phyloP scores from a whole-genome alignment of 768 basidiomycete species.

The Tubosaeta sp. region DNA sequence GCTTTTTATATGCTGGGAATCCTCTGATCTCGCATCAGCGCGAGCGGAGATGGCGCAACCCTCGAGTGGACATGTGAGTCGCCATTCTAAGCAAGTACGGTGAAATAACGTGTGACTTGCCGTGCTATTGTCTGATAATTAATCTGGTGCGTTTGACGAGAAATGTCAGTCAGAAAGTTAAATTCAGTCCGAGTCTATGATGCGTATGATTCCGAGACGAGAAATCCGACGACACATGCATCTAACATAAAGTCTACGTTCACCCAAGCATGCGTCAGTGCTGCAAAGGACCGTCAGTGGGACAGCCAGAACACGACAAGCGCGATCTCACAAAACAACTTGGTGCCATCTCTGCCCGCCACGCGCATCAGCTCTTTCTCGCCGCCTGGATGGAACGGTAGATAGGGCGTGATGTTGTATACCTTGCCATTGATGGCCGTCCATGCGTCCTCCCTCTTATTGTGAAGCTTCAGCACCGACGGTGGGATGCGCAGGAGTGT shows the following conservation, averaged over 20 bases:
- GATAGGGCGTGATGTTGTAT: not conserved
- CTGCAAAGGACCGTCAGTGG: conserved; percentile 37
- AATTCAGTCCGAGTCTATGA: conserved; percentile 23
- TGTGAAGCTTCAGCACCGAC: conserved; percentile 75
- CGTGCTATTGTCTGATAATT: too few relatives aligned
- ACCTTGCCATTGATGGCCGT: conserved; percentile 50
- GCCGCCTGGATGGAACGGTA: not conserved
- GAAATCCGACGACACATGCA: conserved; percentile 85
- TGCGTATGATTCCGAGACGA: conserved; percentile 64
- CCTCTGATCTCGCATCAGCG: not conserved
- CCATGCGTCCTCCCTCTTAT: conserved; percentile 88
- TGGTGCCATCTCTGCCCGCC: conserved; percentile 92
- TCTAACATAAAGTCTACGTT: conserved; percentile 96
- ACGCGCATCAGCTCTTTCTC: conserved; percentile 85
- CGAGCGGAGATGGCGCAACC: conserved; percentile 19
- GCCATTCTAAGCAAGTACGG: too few relatives aligned
- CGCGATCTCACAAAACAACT: conserved; percentile 74
- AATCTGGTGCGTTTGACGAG: too few relatives aligned
- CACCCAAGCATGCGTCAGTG: conserved; percentile 93
- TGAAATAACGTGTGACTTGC: too few relatives aligned
- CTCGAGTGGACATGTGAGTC: conserved; percentile 12
- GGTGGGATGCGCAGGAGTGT: conserved; percentile 66
- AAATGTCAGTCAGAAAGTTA: not conserved
- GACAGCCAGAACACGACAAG: not conserved
- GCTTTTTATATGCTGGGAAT: conserved; percentile 14